Evolutionary conservation across 2,329 filamentous ascomycete genomes (phyloP).

Genomic region (Berkeleyomyces basicola): DNA sequence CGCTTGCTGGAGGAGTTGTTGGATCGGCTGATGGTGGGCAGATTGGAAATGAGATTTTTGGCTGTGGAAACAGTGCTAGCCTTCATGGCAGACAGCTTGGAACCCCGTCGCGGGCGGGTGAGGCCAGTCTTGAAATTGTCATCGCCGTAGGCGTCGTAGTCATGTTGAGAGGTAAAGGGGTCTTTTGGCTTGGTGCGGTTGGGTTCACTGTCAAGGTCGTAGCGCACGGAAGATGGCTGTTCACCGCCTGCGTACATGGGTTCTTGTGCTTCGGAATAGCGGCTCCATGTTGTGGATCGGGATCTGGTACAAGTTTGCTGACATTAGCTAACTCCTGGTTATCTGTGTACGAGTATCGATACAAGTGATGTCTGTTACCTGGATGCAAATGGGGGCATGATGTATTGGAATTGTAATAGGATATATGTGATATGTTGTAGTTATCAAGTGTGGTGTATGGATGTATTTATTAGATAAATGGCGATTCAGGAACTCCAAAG

Average conservation of each 20-base stretch:
- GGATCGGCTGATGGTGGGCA: slow-evolving; percentile 8
- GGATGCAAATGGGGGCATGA: neutral
- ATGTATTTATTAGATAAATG: neutral
- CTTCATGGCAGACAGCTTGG: slow-evolving; percentile 56
- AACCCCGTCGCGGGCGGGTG: slow-evolving; percentile 62
- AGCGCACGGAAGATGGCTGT: slow-evolving; percentile 7
- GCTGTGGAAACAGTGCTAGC: slow-evolving; percentile 8
- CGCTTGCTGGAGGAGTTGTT: slow-evolving; percentile 2
- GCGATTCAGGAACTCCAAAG: neutral
- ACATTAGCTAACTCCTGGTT: neutral
- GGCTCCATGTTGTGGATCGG: slow-evolving; percentile 7
- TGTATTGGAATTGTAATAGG: neutral
- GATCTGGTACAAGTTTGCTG: neutral
- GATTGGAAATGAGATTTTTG: slow-evolving; percentile 11
- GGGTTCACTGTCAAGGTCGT: slow-evolving; percentile 3
- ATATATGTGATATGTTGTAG: neutral
- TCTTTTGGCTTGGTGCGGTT: neutral
- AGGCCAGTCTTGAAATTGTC: slow-evolving; percentile 52
- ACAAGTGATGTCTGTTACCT: neutral
- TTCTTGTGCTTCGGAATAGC: slow-evolving; percentile 7
- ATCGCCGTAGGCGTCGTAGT: neutral
- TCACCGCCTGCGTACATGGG: neutral
- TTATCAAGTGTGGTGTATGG: neutral
- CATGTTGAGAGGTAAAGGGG: slow-evolving; percentile 5
- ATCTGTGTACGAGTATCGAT: neutral